A percentile compares a stretch with the other conserved stretches of the same genome.
These are phyloP conservation scores for Fraxinus angustifolia DNA, from an alignment of 305 asterid species.

Conservation along the genomic window DNA sequence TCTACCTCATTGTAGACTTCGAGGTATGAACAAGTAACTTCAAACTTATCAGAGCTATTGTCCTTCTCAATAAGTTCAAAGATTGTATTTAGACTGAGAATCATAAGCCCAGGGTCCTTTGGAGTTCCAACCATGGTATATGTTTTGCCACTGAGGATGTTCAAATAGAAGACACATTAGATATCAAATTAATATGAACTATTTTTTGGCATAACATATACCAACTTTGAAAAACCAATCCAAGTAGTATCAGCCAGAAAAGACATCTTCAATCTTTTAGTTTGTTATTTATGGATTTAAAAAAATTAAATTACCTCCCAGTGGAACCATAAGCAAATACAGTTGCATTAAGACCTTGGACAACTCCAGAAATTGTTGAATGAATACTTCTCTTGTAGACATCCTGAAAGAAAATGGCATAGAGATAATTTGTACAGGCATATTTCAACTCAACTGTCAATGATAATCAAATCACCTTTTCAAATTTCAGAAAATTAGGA, in stretches of 20 bases:
- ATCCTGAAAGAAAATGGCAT: slow-evolving; percentile 49
- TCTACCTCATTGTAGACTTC: slow-evolving; percentile 96
- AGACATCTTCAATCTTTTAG: background rate
- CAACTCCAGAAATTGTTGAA: slow-evolving; percentile 77
- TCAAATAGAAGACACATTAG: background rate
- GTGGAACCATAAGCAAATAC: slow-evolving; percentile 97
- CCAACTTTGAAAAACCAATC: slow-evolving; percentile 3
- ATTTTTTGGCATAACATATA: background rate
- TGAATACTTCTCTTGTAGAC: slow-evolving; percentile 66
- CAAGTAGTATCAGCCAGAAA: slow-evolving; percentile 13
- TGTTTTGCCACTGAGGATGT: slow-evolving; percentile 73
- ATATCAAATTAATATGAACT: background rate
- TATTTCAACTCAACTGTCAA: background rate
- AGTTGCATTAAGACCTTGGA: slow-evolving; percentile 95
- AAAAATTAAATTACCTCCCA: slow-evolving; percentile 60
- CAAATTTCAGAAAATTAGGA: slow-evolving; percentile 12
- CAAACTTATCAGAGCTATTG: slow-evolving; percentile 59
- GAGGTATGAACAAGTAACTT: slow-evolving; percentile 86
- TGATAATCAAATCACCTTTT: slow-evolving; percentile 4
- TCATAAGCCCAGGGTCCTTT: slow-evolving; percentile 96
- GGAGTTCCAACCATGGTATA: slow-evolving; percentile 93
- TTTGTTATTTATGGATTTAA: slow-evolving; percentile 18
- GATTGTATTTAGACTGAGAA: slow-evolving; percentile 83
- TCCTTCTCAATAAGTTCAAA: slow-evolving; percentile 72
- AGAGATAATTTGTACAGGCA: slow-evolving; percentile 11